Base-by-base conservation (phyloP, 2,329 filamentous ascomycete genomes). In the Xylariales sp. region DNA sequence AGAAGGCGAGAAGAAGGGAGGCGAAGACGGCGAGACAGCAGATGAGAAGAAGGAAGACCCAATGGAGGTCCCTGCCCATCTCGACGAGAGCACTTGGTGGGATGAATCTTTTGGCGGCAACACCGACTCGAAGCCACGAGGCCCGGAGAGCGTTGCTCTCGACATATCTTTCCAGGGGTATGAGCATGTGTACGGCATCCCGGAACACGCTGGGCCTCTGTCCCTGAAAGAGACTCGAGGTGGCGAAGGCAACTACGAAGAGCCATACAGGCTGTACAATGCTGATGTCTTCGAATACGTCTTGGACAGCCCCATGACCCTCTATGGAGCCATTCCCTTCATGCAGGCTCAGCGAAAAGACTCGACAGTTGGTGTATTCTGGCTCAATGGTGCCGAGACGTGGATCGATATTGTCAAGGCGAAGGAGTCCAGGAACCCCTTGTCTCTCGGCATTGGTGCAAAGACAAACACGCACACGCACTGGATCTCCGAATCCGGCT, bases 271-370 rank as follows among this genome's bases (percentile, higher is more conserved):
- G 27, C 67, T 98, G 63, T 96, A 96, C 70, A 98, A 98, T 63
- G 78, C 88, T 22, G 93, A 98, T 61, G 93, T 98, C 9, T 98
- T 98, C 54, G 93, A 98, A 67, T 98, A 98, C 62, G 84, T 95
- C 54, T 77, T 96, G 54, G 87, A 97, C 64, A 97, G 89, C 63
- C 90, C 93, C 1, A 98, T 98, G 93, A 97, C 93, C 1, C 75
- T 98, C 2, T 98, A 98, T 57, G 93, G 93, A n/a, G 73, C 89
- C 6, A 97, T 98, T 53, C 93, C 93, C 2, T 87, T 97, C 59
- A 95, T 98, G 88, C 93, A 97, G 64, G 93, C 93, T 14, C 91
- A 98, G 59, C 86, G 86, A 55, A 94, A 91, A 62, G 86, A 84
- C 56, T 97, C 91, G 0, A 93, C 88, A 1, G 91, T 97, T 21